phyloP scores from a whole-genome alignment of 2,329 filamentous ascomycete species.

The Sphaerostilbella broomeana region DNA sequence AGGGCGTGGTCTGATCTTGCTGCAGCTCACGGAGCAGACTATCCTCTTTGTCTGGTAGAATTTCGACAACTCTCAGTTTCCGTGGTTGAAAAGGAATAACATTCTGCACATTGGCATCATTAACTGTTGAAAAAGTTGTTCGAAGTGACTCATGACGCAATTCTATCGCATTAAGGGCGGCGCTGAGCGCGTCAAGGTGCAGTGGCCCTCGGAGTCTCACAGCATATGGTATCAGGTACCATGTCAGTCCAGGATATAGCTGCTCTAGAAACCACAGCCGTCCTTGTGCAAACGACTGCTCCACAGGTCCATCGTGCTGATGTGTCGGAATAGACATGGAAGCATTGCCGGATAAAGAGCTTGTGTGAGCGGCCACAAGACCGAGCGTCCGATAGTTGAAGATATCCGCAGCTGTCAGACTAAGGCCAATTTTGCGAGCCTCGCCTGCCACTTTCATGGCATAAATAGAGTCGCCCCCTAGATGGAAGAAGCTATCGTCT shows the following conservation, averaged over 20 bases:
- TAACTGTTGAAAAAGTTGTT: conserved; percentile 3
- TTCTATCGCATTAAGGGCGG: conserved; percentile 6
- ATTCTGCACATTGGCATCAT: conserved; percentile 13
- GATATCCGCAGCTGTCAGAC: neutral
- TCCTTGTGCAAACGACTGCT: conserved; percentile 12
- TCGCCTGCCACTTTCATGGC: neutral
- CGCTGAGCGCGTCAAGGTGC: neutral
- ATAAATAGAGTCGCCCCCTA: conserved; percentile 10
- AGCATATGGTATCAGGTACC: conserved; percentile 11
- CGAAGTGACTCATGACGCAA: conserved; percentile 9
- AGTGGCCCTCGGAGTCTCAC: conserved; percentile 7
- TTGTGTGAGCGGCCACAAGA: neutral
- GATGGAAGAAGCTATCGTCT: conserved; percentile 9
- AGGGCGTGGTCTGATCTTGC: conserved; percentile 9
- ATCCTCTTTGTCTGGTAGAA: conserved; percentile 1
- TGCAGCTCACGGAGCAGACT: neutral
- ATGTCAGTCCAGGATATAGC: conserved; percentile 5
- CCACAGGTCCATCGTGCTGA: neutral
- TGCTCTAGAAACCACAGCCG: conserved; percentile 13
- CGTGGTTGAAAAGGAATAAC: conserved; percentile 6
- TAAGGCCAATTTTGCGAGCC: neutral
- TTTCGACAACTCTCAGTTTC: conserved; percentile 4
- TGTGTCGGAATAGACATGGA: neutral
- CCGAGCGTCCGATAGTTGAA: neutral
- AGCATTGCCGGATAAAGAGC: neutral